A percentile compares a stretch with the other conserved stretches of the same genome.
Evolutionary conservation across 106 monocot species (phyloP).

Genomic region (Narthecium ossifragum): DNA sequence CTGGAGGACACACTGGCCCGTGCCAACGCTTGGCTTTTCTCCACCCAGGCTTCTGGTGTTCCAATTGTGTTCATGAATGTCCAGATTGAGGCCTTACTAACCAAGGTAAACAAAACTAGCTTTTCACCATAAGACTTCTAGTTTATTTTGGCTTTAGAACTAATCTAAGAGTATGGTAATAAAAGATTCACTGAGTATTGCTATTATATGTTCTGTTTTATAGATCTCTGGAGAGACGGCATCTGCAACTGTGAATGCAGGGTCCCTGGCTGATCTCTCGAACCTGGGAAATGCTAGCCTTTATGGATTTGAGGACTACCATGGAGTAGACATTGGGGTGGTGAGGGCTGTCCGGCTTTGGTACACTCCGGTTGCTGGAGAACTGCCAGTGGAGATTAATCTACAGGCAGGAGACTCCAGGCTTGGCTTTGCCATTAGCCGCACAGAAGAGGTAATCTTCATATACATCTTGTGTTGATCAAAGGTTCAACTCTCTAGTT

Average conservation of each 20-base stretch:
- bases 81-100: slow-evolving; percentile 76
- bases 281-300: slow-evolving; percentile 63
- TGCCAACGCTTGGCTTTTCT: slow-evolving; percentile 70
- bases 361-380: slow-evolving; percentile 67
- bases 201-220: background rate
- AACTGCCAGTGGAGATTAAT: slow-evolving; percentile 52
- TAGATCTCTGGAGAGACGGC: slow-evolving; percentile 75
- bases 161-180: background rate
- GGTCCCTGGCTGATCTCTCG: slow-evolving; percentile 56
- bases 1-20: slow-evolving; percentile 79
- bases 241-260: slow-evolving; percentile 53
- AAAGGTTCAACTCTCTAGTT: no score
- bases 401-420: slow-evolving; percentile 57
- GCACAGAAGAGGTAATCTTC: slow-evolving; percentile 64
- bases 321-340: slow-evolving; percentile 79
- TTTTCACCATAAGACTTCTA: background rate
- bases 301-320: slow-evolving; percentile 83
- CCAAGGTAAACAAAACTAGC: slow-evolving; percentile 43
- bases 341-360: slow-evolving; percentile 69
- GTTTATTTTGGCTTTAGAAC: background rate
- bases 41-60: slow-evolving; percentile 57
- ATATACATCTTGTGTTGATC: background rate
- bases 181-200: background rate
- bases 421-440: slow-evolving; percentile 70
- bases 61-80: slow-evolving; percentile 66